Evolutionary conservation across 129 eudicot species (phyloP).

Genomic region (Daucus carota): DNA sequence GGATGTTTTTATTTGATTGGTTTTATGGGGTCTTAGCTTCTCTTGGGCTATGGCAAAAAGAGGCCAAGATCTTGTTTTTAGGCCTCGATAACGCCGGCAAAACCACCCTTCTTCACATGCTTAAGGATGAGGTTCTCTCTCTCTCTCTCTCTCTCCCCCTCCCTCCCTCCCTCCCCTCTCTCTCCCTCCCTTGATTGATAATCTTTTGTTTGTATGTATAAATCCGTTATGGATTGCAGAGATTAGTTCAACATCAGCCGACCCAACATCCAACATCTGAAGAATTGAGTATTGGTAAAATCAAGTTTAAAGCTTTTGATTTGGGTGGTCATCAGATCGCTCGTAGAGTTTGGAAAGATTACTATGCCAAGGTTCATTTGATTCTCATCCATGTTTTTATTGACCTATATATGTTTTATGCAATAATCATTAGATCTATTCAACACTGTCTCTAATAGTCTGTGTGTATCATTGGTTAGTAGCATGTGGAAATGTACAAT

Average conservation of each 20-base stretch:
- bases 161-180: neutral
- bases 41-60: constrained; percentile 28
- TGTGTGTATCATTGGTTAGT: neutral
- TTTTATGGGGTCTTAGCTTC: constrained; percentile 29
- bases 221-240: neutral
- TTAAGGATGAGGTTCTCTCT: constrained; percentile 23
- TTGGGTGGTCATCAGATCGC: constrained; percentile 14
- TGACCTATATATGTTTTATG: neutral
- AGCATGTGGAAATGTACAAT: neutral
- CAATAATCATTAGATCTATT: neutral
- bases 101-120: constrained; percentile 24
- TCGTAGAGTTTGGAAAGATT: constrained; percentile 11
- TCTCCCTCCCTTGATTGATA: too few relatives aligned
- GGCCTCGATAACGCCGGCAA: constrained; percentile 31
- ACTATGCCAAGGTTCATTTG: constrained; percentile 9
- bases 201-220: too few relatives aligned
- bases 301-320: constrained; percentile 11
- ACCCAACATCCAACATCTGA: constrained; percentile 12
- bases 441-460: too few relatives aligned
- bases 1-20: constrained; percentile 31
- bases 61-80: constrained; percentile 24
- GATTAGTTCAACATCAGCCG: constrained; percentile 14
- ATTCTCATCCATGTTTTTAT: neutral
- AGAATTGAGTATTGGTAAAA: constrained; percentile 12
- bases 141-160: neutral